Evolutionary conservation across 2,329 filamentous ascomycete genomes (phyloP), one percentile per base, ranked within the genome.

Genomic region (Allantophomopsis cytisporea): DNA sequence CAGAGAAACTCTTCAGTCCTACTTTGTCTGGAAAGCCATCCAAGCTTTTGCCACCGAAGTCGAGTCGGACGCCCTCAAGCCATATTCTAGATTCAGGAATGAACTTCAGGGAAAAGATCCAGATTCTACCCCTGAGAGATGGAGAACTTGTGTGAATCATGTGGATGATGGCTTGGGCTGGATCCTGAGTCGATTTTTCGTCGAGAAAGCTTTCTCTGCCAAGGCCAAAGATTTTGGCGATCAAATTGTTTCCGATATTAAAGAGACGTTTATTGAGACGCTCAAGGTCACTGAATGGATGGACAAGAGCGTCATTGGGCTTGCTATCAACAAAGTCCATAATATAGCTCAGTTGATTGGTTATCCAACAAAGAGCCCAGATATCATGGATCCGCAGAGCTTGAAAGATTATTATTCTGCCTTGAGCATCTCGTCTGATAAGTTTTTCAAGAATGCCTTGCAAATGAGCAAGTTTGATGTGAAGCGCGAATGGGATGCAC

Each of bases 151-250:
- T 47, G 66, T 83, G 20, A 54, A 53, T 7, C 64, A 68, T 28
- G 65, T 79, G 5, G 75, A 81, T 45, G 54, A 57, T 16, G 68
- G 70, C 5, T 54, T 84, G 16, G 71, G 71, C 2, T 84, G 79
- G 78, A 77, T 81, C 37, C 59, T 83, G 13, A 80, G 76, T 51
- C 72, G 77, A 16, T 83, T 84, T 60, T 86, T 78, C 45, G 66
- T 84, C 2, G 71, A 83, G 44, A 73, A 73, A 37, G 69, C 77
- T 1, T 85, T 84, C 50, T 74, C 76, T 0, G 67, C 76, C 11
- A 69, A 74, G 15, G 76, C 77, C 0, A 81, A 82, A 52, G 59
- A 71, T 4, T 71, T 82, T 35, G 78, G 78, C 13, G 75, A 83
- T 42, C 68, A 75, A 39, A 76, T 87, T 47, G 71, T 84, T n/a